phyloP scores from a whole-genome alignment of 108 stramenopile species.

The Cyclotella sp. region DNA sequence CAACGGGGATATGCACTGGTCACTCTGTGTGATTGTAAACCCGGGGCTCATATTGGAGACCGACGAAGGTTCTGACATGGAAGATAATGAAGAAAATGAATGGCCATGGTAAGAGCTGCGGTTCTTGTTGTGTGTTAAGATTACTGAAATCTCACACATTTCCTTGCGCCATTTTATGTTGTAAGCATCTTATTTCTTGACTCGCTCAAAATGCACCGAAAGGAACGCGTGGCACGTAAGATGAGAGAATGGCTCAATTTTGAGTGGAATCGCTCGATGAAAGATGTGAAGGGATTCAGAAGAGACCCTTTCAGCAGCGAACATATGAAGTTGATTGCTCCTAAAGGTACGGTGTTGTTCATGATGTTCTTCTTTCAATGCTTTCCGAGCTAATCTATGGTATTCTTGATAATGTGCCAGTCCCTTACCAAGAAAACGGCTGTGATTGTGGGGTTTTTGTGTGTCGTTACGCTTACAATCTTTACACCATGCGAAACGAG shows the following conservation, averaged over 20 bases:
- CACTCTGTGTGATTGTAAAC: slow-evolving; percentile 92
- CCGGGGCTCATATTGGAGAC: slow-evolving; percentile 67
- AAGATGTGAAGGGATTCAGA: not conserved
- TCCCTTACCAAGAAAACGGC: slow-evolving; percentile 84
- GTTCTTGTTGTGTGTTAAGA: not conserved
- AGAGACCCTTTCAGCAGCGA: slow-evolving; percentile 44
- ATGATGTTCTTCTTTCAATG: not conserved
- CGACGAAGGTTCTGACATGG: slow-evolving; percentile 9
- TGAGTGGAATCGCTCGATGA: slow-evolving; percentile 70
- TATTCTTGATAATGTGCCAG: slow-evolving; percentile 41
- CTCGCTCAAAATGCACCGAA: slow-evolving; percentile 78
- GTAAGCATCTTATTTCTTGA: slow-evolving; percentile 84
- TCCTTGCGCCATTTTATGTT: not conserved
- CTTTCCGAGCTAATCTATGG: slow-evolving; percentile 6
- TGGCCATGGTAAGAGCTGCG: slow-evolving; percentile 40
- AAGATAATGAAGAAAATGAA: slow-evolving; percentile 2
- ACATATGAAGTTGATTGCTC: slow-evolving; percentile 57
- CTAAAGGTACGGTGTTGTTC: slow-evolving; percentile 61
- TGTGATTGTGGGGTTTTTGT: slow-evolving; percentile 94
- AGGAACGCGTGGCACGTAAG: slow-evolving; percentile 45
- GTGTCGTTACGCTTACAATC: slow-evolving; percentile 79
- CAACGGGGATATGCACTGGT: slow-evolving; percentile 95
- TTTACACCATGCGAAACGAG: slow-evolving; percentile 63
- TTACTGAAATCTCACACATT: not conserved
- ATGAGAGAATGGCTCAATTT: slow-evolving; percentile 77